Evolutionary conservation across 768 basidiomycete genomes (phyloP).

Genomic region (Russula compacta): DNA sequence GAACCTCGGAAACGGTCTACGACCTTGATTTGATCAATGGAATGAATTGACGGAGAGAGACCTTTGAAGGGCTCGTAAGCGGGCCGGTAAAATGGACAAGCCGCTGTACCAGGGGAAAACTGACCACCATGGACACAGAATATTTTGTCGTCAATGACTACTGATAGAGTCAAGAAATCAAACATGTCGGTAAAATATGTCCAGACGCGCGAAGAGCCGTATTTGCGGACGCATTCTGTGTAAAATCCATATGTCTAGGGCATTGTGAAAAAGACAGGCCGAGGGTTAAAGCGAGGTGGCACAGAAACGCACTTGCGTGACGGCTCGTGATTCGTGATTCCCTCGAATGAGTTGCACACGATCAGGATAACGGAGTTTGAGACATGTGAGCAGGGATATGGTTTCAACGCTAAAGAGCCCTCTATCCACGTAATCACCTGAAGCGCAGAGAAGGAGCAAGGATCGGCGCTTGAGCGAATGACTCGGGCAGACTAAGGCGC

Average conservation of each 20-base stretch:
- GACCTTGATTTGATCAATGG: conserved; percentile 98
- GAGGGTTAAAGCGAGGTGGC: neutral
- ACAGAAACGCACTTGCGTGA: conserved; percentile 77
- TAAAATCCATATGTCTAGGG: conserved; percentile 96
- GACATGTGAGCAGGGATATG: conserved; percentile 91
- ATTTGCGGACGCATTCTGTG: conserved; percentile 95
- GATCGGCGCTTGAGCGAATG: conserved; percentile 1
- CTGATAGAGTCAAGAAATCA: conserved; percentile 93
- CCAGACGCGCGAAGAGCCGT: conserved; percentile 94
- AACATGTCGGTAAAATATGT: conserved; percentile 99
- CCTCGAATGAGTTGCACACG: conserved; percentile 94
- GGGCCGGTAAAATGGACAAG: conserved; percentile 4
- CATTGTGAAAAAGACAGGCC: neutral
- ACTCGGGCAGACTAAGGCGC: conserved; percentile 26
- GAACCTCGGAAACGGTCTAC: conserved; percentile 95
- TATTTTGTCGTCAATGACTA: conserved; percentile 98
- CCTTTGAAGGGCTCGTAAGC: conserved; percentile 42
- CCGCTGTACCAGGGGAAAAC: conserved; percentile 21
- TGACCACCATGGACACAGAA: conserved; percentile 98
- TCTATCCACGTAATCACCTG: conserved; percentile 98
- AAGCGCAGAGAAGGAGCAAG: neutral
- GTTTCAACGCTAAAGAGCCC: conserved; percentile 98
- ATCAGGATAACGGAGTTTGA: conserved; percentile 95
- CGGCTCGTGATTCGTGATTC: conserved; percentile 96
- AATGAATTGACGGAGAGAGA: conserved; percentile 95